Percentiles rank a stretch among this genome's conserved stretches.
Conservation (phyloP, 228 moss, liverwort and hornwort genomes). For the Sphagnum magellanicum region DNA sequence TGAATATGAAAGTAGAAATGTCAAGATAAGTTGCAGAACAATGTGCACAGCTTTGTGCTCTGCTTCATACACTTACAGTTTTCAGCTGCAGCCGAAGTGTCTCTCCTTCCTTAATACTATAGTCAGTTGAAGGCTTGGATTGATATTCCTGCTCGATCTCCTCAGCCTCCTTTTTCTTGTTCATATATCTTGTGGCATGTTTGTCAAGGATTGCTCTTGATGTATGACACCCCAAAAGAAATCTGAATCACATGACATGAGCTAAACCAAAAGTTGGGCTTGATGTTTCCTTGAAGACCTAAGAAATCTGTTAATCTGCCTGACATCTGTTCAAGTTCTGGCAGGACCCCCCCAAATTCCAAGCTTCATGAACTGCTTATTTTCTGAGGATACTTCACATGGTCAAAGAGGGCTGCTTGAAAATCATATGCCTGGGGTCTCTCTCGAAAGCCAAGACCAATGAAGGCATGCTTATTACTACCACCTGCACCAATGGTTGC, state of each 20-base stretch:
- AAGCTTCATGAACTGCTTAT: no score
- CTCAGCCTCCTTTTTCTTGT: conserved; percentile 95
- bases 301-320: no score
- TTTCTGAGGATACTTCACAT: conserved; percentile 67
- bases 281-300: no score
- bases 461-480: conserved; percentile 79
- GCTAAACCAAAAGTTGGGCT: no score
- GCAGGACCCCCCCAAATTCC: no score
- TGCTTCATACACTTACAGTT: conserved; percentile 44
- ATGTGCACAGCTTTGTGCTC: not conserved
- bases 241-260: no score
- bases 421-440: conserved; percentile 96
- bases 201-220: conserved; percentile 28
- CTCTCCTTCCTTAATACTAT: conserved; percentile 95
- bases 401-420: conserved; percentile 93
- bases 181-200: conserved; percentile 54
- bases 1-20: not conserved
- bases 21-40: not conserved
- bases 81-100: conserved; percentile 85
- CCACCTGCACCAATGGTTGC: conserved; percentile 36
- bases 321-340: no score
- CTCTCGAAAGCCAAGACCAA: conserved; percentile 95
- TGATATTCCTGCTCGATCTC: conserved; percentile 93
- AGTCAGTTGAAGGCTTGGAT: conserved; percentile 73
- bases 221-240: not conserved